Percentiles rank a stretch among this genome's conserved stretches.
These are phyloP conservation scores for Geotrichum fermentans DNA, from an alignment of 1,139 yeast species.

Conservation along the genomic window DNA sequence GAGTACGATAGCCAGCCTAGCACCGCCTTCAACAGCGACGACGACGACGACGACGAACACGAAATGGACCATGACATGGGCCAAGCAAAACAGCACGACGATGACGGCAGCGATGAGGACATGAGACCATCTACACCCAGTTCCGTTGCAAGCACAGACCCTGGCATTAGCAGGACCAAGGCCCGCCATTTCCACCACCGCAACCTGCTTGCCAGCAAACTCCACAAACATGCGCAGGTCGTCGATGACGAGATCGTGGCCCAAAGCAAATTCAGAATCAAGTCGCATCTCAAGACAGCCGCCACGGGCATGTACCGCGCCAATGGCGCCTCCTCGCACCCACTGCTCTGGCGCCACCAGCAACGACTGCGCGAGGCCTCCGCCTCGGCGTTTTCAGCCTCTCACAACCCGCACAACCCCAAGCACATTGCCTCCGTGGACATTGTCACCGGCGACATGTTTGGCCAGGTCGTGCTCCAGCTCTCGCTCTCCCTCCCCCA, in stretches of 20 bases:
- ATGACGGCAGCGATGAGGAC: slow-evolving; percentile 31
- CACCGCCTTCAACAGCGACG: slow-evolving; percentile 18
- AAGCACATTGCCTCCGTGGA: slow-evolving; percentile 19
- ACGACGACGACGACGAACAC: slow-evolving; percentile 2
- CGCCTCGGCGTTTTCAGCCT: neutral
- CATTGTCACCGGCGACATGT: slow-evolving; percentile 24
- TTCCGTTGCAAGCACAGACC: neutral
- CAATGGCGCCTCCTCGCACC: neutral
- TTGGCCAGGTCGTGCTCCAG: slow-evolving; percentile 24
- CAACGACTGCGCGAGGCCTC: neutral
- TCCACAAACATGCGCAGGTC: neutral
- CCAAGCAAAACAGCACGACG: neutral
- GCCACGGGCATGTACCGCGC: neutral
- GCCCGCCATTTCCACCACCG: neutral
- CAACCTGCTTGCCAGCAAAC: neutral
- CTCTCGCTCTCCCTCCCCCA: slow-evolving; percentile 15
- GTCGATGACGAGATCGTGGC: slow-evolving; percentile 18
- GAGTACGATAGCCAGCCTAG: slow-evolving; percentile 21
- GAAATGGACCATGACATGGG: slow-evolving; percentile 31
- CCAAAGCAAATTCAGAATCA: slow-evolving; percentile 21
- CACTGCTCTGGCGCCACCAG: neutral
- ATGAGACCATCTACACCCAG: slow-evolving; percentile 3
- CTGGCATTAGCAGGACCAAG: neutral
- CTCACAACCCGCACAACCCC: neutral
- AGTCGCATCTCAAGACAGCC: slow-evolving; percentile 4